Base-by-base conservation (phyloP, 495 filamentous ascomycete species). In the Penicillium steckii region DNA sequence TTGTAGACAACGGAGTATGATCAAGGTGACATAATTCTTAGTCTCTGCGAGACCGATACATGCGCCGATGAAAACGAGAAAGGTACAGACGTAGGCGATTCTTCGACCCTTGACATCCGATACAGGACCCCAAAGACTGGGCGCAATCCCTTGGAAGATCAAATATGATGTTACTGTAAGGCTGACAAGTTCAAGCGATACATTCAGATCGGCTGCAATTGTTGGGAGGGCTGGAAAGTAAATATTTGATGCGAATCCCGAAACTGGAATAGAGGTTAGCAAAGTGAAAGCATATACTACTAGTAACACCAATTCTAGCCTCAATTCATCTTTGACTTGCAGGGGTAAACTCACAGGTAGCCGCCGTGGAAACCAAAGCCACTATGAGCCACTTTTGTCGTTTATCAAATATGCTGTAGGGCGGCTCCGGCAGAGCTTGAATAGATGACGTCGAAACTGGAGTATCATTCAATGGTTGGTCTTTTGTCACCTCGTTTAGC, bases 151-250 rank as follows among this genome's bases (percentile, higher is more conserved):
- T 62, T 80, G 73, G 49, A 81, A 74, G 13, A 81, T 67, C 6
- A 81, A 58, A 55, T 81, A 83, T 0, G 73, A 74, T 4, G 80
- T 83, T 2, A 82, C 66, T 0, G 77, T 80, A 7, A 80, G 65
- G 46, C 75, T 76, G 58, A 80, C 65, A 3, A 77, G 67, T 32
- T 73, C 68, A 4, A 73, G 37, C 0, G 75, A 74, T 4, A 78
- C 66, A 33, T 67, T 53, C 1, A 80, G 56, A 40, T 78, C 73
- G 7, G 47, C 29, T 9, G 77, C 69, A 8, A 81, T 74, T 0
- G 71, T 74, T 8, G 70, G 66, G 7, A 81, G 59, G 0, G 74
- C 73, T 8, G 78, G 80, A 48, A 79, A 81, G 53, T 79, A 81
- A 25, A 81, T 77, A 64, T 80, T 80, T 5, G 74, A 77, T n/a